Conservation (phyloP, 2,329 filamentous ascomycete species). For the Stagonosporopsis rhizophila region DNA sequence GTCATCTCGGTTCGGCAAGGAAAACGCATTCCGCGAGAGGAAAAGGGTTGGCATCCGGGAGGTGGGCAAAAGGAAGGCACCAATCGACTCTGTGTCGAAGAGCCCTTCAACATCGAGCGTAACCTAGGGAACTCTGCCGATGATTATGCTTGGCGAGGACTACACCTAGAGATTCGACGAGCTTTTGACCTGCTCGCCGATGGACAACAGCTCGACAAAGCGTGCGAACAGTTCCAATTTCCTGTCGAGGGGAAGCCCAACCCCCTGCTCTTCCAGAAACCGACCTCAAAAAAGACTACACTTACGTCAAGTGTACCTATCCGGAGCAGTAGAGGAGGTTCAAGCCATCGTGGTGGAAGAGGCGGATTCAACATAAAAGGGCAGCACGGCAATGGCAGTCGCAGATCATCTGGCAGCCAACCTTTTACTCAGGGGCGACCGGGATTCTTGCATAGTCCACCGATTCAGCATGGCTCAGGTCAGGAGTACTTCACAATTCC, state of each 20-base stretch:
- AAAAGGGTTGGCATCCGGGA: slow-evolving; percentile 84
- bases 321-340: slow-evolving; percentile 56
- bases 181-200: slow-evolving; percentile 84
- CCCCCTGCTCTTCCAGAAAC: slow-evolving; percentile 58
- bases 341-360: slow-evolving; percentile 54
- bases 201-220: slow-evolving; percentile 76
- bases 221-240: slow-evolving; percentile 86
- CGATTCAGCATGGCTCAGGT: slow-evolving; percentile 44
- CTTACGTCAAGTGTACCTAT: slow-evolving; percentile 58
- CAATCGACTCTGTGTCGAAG: slow-evolving; percentile 91
- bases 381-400: slow-evolving; percentile 49
- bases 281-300: slow-evolving; percentile 61
- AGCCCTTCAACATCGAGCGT: slow-evolving; percentile 88
- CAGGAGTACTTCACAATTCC: slow-evolving; percentile 56
- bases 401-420: slow-evolving; percentile 65
- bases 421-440: slow-evolving; percentile 53
- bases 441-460: slow-evolving; percentile 53
- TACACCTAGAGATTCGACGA: slow-evolving; percentile 86
- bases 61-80: slow-evolving; percentile 56
- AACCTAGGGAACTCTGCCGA: slow-evolving; percentile 97
- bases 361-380: slow-evolving; percentile 59
- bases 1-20: slow-evolving; percentile 87
- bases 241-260: slow-evolving; percentile 76
- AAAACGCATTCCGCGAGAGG: slow-evolving; percentile 76
- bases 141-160: slow-evolving; percentile 88